These are phyloP conservation scores for Scenedesmus sp. DNA, from an alignment of 163 green algal species.

Conservation along the genomic window DNA sequence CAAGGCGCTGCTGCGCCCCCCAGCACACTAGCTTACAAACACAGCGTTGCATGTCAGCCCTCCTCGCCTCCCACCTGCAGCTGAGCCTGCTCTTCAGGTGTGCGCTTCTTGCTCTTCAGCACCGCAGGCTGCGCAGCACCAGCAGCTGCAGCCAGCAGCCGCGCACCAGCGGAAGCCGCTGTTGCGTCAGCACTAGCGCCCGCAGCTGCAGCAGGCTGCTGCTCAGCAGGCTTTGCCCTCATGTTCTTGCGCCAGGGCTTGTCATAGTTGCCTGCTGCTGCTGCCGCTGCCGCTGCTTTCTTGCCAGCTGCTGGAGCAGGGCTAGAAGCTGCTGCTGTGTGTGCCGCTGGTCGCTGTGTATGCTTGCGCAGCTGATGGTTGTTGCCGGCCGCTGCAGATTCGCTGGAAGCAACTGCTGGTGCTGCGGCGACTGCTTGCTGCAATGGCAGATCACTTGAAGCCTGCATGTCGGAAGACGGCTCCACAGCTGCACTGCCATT, in stretches of 20 bases:
- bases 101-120: conserved; percentile 37
- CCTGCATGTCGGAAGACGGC: not conserved
- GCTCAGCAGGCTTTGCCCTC: not conserved
- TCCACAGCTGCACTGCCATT: not conserved
- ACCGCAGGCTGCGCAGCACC: not conserved
- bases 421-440: not conserved
- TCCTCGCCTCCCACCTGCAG: conserved; percentile 25
- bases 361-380: not conserved
- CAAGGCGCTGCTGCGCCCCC: not conserved
- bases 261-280: not conserved
- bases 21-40: not conserved
- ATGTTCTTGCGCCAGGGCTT: conserved; percentile 7
- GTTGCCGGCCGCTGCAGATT: not conserved
- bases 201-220: not conserved
- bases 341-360: not conserved
- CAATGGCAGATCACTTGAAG: not conserved
- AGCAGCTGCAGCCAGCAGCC: conserved; percentile 21
- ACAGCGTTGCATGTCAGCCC: not conserved
- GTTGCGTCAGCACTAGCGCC: not conserved
- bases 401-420: not conserved
- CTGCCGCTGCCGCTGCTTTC: not conserved
- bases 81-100: conserved; percentile 24
- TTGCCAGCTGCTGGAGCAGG: not conserved
- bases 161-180: not conserved
- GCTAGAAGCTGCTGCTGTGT: not conserved